These are phyloP conservation scores for Cercospora citrullina DNA, from an alignment of 2,329 filamentous ascomycete genomes.

Conservation along the genomic window DNA sequence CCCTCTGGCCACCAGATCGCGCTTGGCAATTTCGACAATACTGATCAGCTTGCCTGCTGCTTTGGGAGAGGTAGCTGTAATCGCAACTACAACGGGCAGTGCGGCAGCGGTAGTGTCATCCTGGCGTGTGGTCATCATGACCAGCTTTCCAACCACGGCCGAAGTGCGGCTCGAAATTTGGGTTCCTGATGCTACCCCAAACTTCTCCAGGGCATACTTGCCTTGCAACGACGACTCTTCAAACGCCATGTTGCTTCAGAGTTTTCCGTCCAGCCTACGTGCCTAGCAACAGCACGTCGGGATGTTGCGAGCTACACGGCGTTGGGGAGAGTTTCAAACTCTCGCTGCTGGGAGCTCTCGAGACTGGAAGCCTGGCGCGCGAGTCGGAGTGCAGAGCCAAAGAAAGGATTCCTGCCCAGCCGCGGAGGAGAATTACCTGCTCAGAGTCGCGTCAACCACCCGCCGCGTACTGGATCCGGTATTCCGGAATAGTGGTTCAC, in stretches of 20 bases:
- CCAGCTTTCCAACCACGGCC: constrained; percentile 31
- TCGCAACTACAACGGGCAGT: constrained; percentile 40
- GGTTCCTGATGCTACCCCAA: constrained; percentile 34
- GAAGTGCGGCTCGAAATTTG: constrained; percentile 36
- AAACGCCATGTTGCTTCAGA: constrained; percentile 22
- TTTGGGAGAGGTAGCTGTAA: constrained; percentile 41
- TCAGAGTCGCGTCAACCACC: background rate
- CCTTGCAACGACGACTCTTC: constrained; percentile 24
- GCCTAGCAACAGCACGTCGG: background rate
- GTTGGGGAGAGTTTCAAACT: background rate
- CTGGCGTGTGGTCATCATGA: background rate
- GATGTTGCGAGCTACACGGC: background rate
- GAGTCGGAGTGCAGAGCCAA: constrained; percentile 3
- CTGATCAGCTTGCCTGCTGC: constrained; percentile 65
- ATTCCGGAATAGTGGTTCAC: background rate
- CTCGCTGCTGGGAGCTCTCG: background rate
- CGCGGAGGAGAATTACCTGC: background rate
- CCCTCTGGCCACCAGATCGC: constrained; percentile 45
- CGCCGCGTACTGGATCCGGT: background rate
- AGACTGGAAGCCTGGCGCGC: background rate
- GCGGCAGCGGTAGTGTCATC: constrained; percentile 5
- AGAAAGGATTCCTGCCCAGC: background rate
- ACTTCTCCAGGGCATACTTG: constrained; percentile 30
- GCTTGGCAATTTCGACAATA: constrained; percentile 61
- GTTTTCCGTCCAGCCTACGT: background rate